Base-by-base conservation (phyloP, 768 basidiomycete genomes). In the Podaxis pistillaris region DNA sequence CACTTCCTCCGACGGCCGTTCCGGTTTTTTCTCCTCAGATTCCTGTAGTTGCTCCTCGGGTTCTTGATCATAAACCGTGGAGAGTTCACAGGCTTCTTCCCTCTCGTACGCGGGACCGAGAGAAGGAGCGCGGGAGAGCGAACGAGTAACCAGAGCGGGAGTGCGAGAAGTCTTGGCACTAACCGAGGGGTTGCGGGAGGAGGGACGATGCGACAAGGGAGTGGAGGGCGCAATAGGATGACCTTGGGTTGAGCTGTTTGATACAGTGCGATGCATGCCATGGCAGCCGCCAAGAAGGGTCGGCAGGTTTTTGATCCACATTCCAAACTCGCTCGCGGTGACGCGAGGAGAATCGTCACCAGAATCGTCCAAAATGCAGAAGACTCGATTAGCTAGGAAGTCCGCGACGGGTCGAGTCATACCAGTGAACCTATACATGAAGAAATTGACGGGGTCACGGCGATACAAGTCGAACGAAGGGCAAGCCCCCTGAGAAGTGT, bases 381-480 rank as follows among this genome's bases (percentile, higher is more conserved):
- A 96, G 26, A 99, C 90, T 61, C 83, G 83, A 64, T 84, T 82
- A 59, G 93, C 88, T 55, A 99, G 84, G 74, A 93, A 93, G 28
- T 92, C 88, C 1, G 96, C 96, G 41, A 98, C 94, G 58, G 89
- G 76, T 33, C 79, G 76, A 19, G 91, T 93, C 91, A 94, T 94
- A 63, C 93, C 96, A 22, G 90, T 81, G 77, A 98, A 98, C 61
- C 95, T 87, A 62, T 85, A 80, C 80, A 95, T 85, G 76, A 99
- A 91, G 76, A 98, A 99, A 44, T 81, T 81, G 76, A 89, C 81
- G 33, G 93, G 93, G 65, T 91, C 84, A 62, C 82, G 82, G 67
- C 86, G 86, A 78, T 88, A 98, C 24, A 85, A 79, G 67, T 86
- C 84, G 74, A 98, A 99, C 51, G 93, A 93, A 38, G 84, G 76